Base-by-base conservation (phyloP, 2,329 filamentous ascomycete genomes). In the Graphiopsis chlorocephala region DNA sequence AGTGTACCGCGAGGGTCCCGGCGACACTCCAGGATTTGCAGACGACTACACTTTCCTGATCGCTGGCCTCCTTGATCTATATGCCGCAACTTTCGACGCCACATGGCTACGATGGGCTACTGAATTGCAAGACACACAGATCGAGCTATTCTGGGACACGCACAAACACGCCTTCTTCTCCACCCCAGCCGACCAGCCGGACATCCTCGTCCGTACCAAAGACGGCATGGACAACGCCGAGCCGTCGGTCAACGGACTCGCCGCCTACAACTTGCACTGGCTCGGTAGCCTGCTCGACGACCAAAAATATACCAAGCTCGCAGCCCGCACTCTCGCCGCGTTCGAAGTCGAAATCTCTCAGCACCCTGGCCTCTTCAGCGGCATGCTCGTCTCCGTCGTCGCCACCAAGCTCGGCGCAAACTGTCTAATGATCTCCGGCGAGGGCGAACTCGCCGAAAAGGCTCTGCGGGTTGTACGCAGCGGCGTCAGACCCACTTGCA, bases 41-140 rank as follows among this genome's bases (percentile, higher is more conserved):
- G 95, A 98, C 71, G 95, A 99, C 78, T 98, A 98, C 74, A 92
- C 94, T 2, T 97, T 94, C 76, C 77, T 98, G 47, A 90, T 93
- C 58, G 86, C 89, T 58, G 94, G 93, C 0, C 82, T 97, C 1
- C 81, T 98, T 64, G 89, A 93, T 70, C 84, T 98, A 29, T 96
- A 96, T 74, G 89, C 94, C 75, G 86, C 89, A 0, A 97, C 92
- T 0, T 89, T 90, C 67, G 88, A 97, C 64, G 88, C 90, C 68
- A 79, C 80, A 50, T 91, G 90, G 79, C 82, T 97, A 4, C 81
- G 89, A 66, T 96, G 94, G 82, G 94, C 94, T 0, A 89, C 94
- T 72, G 83, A 85, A 25, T 80, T 99, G 17, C 94, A 98, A 78
- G 82, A 88, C 77, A 85, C 85, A 3, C 91, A 98, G 77, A 89